phyloP scores from a whole-genome alignment of 768 basidiomycete genomes.

The Floccularia luteovirens region DNA sequence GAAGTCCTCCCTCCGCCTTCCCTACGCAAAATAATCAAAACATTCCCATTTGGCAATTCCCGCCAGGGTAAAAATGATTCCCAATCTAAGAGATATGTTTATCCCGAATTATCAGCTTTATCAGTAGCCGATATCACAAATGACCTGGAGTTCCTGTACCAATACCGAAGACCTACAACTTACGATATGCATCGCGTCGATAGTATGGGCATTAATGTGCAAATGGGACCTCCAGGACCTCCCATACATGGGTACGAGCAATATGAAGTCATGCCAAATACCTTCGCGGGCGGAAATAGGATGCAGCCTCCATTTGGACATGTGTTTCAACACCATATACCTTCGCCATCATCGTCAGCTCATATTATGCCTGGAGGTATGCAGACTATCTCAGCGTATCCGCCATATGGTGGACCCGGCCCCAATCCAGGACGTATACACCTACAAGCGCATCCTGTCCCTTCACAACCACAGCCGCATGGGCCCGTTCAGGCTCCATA shows the following conservation, averaged over 20 bases:
- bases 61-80: conserved; percentile 18
- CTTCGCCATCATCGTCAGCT: too few relatives aligned
- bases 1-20: conserved; percentile 44
- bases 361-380: too few relatives aligned
- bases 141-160: conserved; percentile 50
- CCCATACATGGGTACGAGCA: not conserved
- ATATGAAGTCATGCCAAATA: not conserved
- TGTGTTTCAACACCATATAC: not conserved
- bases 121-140: conserved; percentile 37
- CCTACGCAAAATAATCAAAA: conserved; percentile 59
- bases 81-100: conserved; percentile 21
- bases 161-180: conserved; percentile 22
- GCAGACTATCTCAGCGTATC: not conserved
- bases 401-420: not conserved
- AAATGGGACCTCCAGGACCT: conserved; percentile 1
- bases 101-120: conserved; percentile 41
- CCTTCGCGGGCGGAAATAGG: not conserved
- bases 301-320: not conserved
- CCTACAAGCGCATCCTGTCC: not conserved
- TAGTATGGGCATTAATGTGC: not conserved
- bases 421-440: not conserved
- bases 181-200: conserved; percentile 1
- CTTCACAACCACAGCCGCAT: not conserved
- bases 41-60: conserved; percentile 37
- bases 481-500: conserved; percentile 11